Evolutionary conservation across 331 rosid species (phyloP).

Genomic region (Pyrus hybrid): DNA sequence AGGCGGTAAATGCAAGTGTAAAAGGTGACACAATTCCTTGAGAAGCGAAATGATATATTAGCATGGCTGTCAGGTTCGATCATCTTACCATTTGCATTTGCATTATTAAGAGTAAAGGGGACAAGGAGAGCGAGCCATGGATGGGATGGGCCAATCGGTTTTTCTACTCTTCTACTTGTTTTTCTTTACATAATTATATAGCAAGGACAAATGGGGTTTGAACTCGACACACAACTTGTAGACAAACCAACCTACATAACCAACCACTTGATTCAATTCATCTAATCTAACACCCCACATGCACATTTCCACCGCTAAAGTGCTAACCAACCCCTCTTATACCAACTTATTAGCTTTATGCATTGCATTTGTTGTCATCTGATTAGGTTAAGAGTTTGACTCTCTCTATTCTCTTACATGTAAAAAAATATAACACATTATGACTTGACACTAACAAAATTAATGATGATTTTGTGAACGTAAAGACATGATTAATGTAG

Average conservation of each 20-base stretch:
- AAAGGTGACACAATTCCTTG: background rate
- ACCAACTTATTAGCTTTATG: too few relatives aligned
- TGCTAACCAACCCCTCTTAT: too few relatives aligned
- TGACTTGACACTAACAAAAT: background rate
- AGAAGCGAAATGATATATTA: background rate
- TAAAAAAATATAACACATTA: too few relatives aligned
- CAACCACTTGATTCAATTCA: conserved; percentile 8
- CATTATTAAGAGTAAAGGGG: conserved; percentile 39
- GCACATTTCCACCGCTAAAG: background rate
- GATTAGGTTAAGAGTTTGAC: background rate
- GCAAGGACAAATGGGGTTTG: conserved; percentile 24
- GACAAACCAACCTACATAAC: conserved; percentile 32
- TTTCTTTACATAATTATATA: conserved; percentile 33
- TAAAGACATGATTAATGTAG: background rate
- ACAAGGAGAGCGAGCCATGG: conserved; percentile 51
- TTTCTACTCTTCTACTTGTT: conserved; percentile 41
- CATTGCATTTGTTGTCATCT: background rate
- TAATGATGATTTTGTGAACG: background rate
- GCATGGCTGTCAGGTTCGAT: background rate
- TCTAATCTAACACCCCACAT: background rate
- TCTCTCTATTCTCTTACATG: background rate
- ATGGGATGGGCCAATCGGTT: conserved; percentile 38
- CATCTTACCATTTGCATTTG: background rate
- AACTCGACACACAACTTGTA: conserved; percentile 31
- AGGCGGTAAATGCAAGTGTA: conserved; percentile 7